Conservation (phyloP, 805 yeast species). For the Sungouiozyma ichnusensis region DNA sequence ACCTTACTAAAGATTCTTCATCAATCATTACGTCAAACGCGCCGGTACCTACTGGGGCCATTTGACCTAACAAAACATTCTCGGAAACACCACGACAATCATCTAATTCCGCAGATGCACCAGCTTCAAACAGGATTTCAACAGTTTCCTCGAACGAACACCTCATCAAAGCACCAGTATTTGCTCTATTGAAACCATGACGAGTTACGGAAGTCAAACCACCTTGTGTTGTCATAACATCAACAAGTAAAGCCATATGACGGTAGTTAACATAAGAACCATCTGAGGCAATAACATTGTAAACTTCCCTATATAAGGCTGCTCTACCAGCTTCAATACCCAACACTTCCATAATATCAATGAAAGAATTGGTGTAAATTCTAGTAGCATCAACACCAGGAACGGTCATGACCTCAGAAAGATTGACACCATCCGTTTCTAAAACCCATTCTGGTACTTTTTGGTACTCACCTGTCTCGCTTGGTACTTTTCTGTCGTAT, state of each 20-base stretch:
- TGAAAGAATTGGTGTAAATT: constrained; percentile 92
- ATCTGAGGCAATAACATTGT: constrained; percentile 96
- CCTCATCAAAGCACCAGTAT: constrained; percentile 98
- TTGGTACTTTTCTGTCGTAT: constrained; percentile 61
- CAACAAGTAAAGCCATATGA: constrained; percentile 95
- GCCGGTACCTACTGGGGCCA: constrained; percentile 98
- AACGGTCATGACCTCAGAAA: constrained; percentile 88
- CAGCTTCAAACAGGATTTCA: constrained; percentile 94
- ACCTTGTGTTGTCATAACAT: constrained; percentile 97
- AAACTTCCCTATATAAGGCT: constrained; percentile 86
- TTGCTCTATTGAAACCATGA: constrained; percentile 98
- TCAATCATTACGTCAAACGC: constrained; percentile 92
- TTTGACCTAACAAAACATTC: constrained; percentile 93
- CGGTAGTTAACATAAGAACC: constrained; percentile 99
- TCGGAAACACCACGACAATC: constrained; percentile 98
- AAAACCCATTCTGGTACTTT: constrained; percentile 95
- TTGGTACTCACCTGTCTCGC: constrained; percentile 73
- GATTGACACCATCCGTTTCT: constrained; percentile 96
- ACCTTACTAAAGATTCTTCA: constrained; percentile 64
- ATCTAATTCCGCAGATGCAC: constrained; percentile 94
- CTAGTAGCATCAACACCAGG: constrained; percentile 89
- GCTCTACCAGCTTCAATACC: constrained; percentile 98
- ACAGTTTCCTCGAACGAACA: constrained; percentile 99
- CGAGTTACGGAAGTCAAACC: constrained; percentile 98
- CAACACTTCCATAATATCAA: constrained; percentile 84